Conservation (phyloP, 805 yeast genomes). For the Starmerella apicola region DNA sequence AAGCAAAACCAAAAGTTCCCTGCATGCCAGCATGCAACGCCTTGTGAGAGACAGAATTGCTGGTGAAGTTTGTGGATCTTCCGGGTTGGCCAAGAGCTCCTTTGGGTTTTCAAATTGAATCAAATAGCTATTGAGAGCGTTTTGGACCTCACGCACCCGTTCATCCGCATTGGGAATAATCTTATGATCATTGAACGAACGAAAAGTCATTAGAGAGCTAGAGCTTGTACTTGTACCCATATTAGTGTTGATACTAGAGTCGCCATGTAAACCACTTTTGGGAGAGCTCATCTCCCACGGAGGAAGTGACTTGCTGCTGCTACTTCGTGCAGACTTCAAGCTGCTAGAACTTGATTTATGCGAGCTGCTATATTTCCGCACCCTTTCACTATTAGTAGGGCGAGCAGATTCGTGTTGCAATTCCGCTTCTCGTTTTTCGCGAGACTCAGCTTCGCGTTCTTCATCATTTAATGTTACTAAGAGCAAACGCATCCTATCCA, state of each 20-base stretch:
- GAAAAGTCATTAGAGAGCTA: conserved; percentile 3
- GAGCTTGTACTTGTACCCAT: not conserved
- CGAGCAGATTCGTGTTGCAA: not conserved
- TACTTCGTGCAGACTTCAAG: not conserved
- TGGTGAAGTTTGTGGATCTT: conserved; percentile 20
- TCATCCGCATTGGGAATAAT: conserved; percentile 22
- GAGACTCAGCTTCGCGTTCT: not conserved
- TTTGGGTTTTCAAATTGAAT: conserved; percentile 25
- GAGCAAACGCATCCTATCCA: conserved; percentile 26
- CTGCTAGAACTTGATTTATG: not conserved
- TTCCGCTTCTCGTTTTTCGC: not conserved
- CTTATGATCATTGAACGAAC: conserved; percentile 15
- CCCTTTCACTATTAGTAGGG: not conserved
- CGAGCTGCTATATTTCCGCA: not conserved
- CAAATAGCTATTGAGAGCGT: conserved; percentile 27
- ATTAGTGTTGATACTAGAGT: not conserved
- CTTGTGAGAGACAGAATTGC: conserved; percentile 28
- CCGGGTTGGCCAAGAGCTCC: conserved; percentile 23
- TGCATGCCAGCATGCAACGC: conserved; percentile 30
- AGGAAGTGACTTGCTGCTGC: not conserved
- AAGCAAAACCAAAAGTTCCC: conserved; percentile 29
- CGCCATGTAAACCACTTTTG: not conserved
- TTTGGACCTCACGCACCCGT: conserved; percentile 28
- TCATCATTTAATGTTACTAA: conserved; percentile 23
- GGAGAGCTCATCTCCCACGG: not conserved